Evolutionary conservation across 106 monocot genomes (phyloP), one percentile per base, ranked within the genome.

Genomic region (Dendrobium officinale): DNA sequence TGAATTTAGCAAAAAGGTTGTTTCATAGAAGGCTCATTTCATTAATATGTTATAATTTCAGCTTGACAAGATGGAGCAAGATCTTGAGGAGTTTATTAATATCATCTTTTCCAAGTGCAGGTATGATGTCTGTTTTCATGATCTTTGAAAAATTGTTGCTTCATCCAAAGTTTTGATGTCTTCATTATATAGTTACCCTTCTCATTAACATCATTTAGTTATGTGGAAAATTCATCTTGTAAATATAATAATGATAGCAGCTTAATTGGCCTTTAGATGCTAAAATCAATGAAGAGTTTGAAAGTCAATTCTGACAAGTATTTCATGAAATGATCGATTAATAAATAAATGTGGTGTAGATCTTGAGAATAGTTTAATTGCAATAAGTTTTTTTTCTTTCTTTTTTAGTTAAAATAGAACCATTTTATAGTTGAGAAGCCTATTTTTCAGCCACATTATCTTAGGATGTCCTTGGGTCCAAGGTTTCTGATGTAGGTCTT

Each of bases 61-160:
- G 89, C 82, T 90, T 26, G 55, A 42, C 19, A 80, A 85, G 67
- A 87, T 90, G 85, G 87, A 83, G 48, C 67, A 83, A 58, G 79
- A 79, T 70, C 80, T 87, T 26, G 85, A 90, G 27, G 87, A 83
- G 40, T 83, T 55, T 51, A 31, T 87, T 31, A 83, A 87, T 78
- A 27, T 73, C 54, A 75, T 86, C 26, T 73, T 84, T 61, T 89
- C 89, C 7, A 81, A 76, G 64, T 84, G 81, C 84, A 89, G 89
- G 89, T 89, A 79, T n/a, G 51, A 3, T 22, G 43, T 31, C 44
- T 26, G 20, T 42, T 42, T 76, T 48, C 76, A 9, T 48, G 45
- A 75, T 75, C 76, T 48, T 11, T 49, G 24, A 48, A 51, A 76
- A 76, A 51, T 76, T 49, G 18, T 18, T 75, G 49, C 2, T 76